Conservation (phyloP, 2,329 filamentous ascomycete species). For the Claviceps fusiformis region DNA sequence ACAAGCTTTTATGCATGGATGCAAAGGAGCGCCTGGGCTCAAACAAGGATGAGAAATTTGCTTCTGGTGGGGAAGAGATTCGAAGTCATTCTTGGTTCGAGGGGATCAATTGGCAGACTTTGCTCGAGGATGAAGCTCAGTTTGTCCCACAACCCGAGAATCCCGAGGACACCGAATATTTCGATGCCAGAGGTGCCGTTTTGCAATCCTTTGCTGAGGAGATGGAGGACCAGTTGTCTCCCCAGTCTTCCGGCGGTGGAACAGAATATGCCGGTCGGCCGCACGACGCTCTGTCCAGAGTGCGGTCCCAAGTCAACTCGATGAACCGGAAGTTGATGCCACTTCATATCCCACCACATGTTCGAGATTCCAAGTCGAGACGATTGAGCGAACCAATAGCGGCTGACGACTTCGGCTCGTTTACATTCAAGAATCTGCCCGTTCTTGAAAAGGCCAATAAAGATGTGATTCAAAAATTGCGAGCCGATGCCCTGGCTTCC, state of each 20-base stretch:
- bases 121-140: slow-evolving; percentile 90
- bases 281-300: slow-evolving; percentile 84
- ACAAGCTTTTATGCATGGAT: slow-evolving; percentile 76
- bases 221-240: slow-evolving; percentile 75
- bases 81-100: slow-evolving; percentile 79
- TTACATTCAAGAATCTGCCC: slow-evolving; percentile 93
- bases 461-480: slow-evolving; percentile 91
- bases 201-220: slow-evolving; percentile 88
- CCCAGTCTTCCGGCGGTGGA: slow-evolving; percentile 53
- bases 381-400: slow-evolving; percentile 81
- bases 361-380: slow-evolving; percentile 77
- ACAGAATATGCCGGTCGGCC: slow-evolving; percentile 77
- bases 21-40: slow-evolving; percentile 71
- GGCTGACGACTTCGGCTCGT: slow-evolving; percentile 88
- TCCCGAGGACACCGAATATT: slow-evolving; percentile 95
- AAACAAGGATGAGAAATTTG: slow-evolving; percentile 70
- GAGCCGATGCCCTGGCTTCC: slow-evolving; percentile 71
- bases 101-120: slow-evolving; percentile 74
- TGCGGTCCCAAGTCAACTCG: slow-evolving; percentile 71
- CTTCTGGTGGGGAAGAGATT: slow-evolving; percentile 82
- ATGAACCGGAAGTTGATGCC: slow-evolving; percentile 90
- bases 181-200: slow-evolving; percentile 81
- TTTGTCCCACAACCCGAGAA: slow-evolving; percentile 90
- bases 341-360: slow-evolving; percentile 89
- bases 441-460: slow-evolving; percentile 98